Conservation (phyloP, 2,329 filamentous ascomycete genomes). For the Penicillium sp. region DNA sequence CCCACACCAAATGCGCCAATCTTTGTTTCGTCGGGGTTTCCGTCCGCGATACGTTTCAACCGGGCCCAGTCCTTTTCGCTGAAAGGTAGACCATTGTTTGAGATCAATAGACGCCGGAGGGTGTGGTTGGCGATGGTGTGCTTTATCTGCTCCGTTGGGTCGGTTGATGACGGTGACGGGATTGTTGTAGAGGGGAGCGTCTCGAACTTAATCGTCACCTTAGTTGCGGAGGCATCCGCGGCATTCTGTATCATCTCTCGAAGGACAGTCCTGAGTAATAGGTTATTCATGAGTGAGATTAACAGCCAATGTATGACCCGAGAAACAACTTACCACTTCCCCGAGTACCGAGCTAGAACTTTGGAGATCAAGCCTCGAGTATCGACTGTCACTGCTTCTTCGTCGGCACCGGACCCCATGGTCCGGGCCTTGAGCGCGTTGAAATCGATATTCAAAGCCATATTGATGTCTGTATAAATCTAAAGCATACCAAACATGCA, state of each 20-base stretch:
- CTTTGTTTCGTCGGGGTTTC: slow-evolving; percentile 98
- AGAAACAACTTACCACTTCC: slow-evolving; percentile 70
- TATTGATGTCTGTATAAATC: slow-evolving; percentile 29
- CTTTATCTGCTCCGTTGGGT: slow-evolving; percentile 71
- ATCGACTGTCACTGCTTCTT: slow-evolving; percentile 97
- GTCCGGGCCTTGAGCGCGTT: slow-evolving; percentile 79
- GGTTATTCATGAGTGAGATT: background rate
- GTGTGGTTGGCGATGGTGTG: slow-evolving; percentile 85
- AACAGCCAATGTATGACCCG: background rate
- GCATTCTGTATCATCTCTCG: slow-evolving; percentile 97
- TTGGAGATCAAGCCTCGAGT: slow-evolving; percentile 97
- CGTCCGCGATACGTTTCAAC: slow-evolving; percentile 95
- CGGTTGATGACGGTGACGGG: slow-evolving; percentile 65
- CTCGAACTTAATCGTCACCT: slow-evolving; percentile 88
- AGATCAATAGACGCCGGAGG: slow-evolving; percentile 80
- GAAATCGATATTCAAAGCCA: slow-evolving; percentile 69
- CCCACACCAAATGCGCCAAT: slow-evolving; percentile 98
- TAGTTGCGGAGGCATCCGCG: slow-evolving; percentile 90
- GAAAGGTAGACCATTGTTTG: slow-evolving; percentile 89
- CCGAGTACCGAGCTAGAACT: slow-evolving; percentile 91
- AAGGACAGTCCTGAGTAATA: slow-evolving; percentile 56
- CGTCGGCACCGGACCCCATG: slow-evolving; percentile 80
- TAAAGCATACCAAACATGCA: background rate
- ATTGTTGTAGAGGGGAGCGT: slow-evolving; percentile 79
- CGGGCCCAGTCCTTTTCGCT: slow-evolving; percentile 88